Evolutionary conservation across 129 eudicot species (phyloP).

Genomic region (Solidago caesia): DNA sequence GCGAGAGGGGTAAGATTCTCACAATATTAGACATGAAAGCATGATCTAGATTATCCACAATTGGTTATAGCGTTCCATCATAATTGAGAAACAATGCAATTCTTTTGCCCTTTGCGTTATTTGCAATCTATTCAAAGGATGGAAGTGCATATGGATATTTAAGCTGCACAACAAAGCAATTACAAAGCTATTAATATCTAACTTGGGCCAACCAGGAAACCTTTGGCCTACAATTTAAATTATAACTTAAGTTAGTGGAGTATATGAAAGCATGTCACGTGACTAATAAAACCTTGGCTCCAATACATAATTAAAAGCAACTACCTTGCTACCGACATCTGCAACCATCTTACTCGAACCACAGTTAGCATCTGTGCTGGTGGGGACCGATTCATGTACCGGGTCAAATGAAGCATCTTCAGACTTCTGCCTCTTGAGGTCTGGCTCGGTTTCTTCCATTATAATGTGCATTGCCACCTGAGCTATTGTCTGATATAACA

Average conservation of each 20-base stretch:
- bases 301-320: constrained; percentile 7
- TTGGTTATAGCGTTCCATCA: constrained; percentile 93
- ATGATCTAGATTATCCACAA: constrained; percentile 86
- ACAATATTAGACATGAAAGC: constrained; percentile 88
- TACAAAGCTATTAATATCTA: not conserved
- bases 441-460: constrained; percentile 51
- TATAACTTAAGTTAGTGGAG: constrained; percentile 11
- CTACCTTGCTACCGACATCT: constrained; percentile 80
- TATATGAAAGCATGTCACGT: constrained; percentile 17
- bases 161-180: constrained; percentile 43
- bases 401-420: constrained; percentile 45
- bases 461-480: constrained; percentile 42
- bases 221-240: constrained; percentile 72
- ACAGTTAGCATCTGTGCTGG: constrained; percentile 33
- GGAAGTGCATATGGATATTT: constrained; percentile 91
- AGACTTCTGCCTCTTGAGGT: constrained; percentile 55
- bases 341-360: constrained; percentile 37
- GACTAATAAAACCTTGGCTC: not conserved
- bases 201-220: constrained; percentile 88
- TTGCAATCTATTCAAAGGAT: constrained; percentile 71
- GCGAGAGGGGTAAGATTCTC: constrained; percentile 24
- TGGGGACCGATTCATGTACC: constrained; percentile 26
- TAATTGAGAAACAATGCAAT: constrained; percentile 87
- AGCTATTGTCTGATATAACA: constrained; percentile 46
- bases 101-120: constrained; percentile 70